phyloP scores from a whole-genome alignment of 2,329 filamentous ascomycete species.

The Aspergillus sp. region DNA sequence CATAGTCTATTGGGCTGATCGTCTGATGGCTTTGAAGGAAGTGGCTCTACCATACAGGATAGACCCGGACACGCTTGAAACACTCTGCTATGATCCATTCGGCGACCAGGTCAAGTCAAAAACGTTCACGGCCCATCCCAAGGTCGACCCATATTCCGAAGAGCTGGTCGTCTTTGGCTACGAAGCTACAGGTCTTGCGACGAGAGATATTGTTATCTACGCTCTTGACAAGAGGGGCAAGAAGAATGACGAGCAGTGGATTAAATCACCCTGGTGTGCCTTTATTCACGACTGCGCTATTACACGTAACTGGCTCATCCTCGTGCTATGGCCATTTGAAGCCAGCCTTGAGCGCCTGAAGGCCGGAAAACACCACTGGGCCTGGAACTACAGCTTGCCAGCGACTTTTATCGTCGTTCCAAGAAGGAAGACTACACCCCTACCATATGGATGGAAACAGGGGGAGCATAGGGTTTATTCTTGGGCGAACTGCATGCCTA shows the following conservation, averaged over 20 bases:
- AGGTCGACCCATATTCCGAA: slow-evolving; percentile 44
- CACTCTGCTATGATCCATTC: slow-evolving; percentile 41
- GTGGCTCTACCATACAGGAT: slow-evolving; percentile 50
- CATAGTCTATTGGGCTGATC: slow-evolving; percentile 57
- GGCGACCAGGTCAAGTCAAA: slow-evolving; percentile 39
- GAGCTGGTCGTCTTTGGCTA: slow-evolving; percentile 46
- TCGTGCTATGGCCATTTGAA: neutral
- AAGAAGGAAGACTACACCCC: no score
- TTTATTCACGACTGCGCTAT: slow-evolving; percentile 1
- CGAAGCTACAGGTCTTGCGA: slow-evolving; percentile 31
- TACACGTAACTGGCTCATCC: neutral
- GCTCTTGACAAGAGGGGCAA: neutral
- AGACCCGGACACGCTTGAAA: slow-evolving; percentile 43
- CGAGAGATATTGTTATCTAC: neutral
- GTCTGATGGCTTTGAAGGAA: slow-evolving; percentile 48
- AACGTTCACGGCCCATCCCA: slow-evolving; percentile 48
- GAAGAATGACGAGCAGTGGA: neutral
- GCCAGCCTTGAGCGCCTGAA: neutral
- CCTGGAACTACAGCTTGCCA: neutral
- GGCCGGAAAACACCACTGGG: neutral
- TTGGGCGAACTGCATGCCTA: no score
- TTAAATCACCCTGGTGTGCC: neutral
- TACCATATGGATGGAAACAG: no score
- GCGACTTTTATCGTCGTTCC: neutral
- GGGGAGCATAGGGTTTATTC: no score